Base-by-base conservation (phyloP, 768 basidiomycete species). In the Serendipita sp. region DNA sequence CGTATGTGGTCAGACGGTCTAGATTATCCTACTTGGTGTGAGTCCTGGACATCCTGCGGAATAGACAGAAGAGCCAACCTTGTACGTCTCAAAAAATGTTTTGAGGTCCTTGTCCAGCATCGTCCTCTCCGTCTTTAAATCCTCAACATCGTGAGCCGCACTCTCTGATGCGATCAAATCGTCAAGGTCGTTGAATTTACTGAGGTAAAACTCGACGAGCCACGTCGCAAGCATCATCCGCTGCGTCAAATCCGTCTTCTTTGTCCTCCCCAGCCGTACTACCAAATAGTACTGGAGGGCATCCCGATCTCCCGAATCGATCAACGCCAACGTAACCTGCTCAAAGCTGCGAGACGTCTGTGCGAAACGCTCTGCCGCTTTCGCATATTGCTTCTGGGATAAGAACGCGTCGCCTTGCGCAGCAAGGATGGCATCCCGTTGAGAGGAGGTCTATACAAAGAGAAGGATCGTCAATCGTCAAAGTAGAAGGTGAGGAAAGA, bases 201-300 rank as follows among this genome's bases (percentile, higher is more conserved):
- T 89, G 15, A 99, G 83, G 72, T 93, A 97, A 68, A 98, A 91
- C 74, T 99, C 96, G 35, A 96, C 87, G 11, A 99, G 83, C 96
- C 96, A 99, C 0, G 93, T 97, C 16, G 96, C 94, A 18, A 99
- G 77, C 85, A 98, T 92, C 87, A 93, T 93, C 45, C 96, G 82
- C 73, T 97, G 94, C 0, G 91, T 93, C 44, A 88, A 69, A 70
- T 96, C 92, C 94, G 80, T 82, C 75, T 89, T 93, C 65, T 83
- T 81, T 35, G 91, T 86, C 41, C 41, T 41, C 41, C 45, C 93
- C 41, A 99, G 77, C 60, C 91, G 81, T 10, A 91, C 88, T 34
- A 89, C 85, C 3, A 99, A 78, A 73, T 96, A 99, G 41, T 89
- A 88, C 62, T 96, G 78, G 67, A 98, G 76, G 0, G 93, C 85